Evolutionary conservation across 306 rosid genomes (phyloP).

Genomic region (Pterocarpus santalinus): DNA sequence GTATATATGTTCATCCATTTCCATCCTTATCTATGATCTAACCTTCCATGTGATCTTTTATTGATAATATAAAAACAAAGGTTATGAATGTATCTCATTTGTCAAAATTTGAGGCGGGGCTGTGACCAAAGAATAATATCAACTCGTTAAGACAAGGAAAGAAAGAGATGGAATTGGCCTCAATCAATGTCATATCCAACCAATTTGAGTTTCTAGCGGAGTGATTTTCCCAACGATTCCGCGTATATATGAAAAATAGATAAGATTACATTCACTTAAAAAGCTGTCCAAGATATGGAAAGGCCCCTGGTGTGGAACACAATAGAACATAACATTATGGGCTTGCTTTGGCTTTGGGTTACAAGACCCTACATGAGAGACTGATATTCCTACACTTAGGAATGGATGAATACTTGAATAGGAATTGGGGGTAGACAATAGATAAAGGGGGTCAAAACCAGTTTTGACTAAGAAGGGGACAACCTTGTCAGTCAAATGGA

Average conservation of each 20-base stretch:
- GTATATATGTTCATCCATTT: constrained; percentile 44
- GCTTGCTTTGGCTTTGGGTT: constrained; percentile 45
- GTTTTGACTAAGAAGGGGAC: constrained; percentile 31
- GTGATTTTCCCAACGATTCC: not conserved
- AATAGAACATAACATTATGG: constrained; percentile 31
- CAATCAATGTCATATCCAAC: constrained; percentile 36
- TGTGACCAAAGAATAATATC: constrained; percentile 6
- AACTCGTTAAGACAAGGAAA: not conserved
- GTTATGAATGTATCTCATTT: constrained; percentile 16
- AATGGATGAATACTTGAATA: constrained; percentile 36
- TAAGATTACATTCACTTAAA: not conserved
- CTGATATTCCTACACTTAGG: constrained; percentile 26
- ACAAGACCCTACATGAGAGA: constrained; percentile 42
- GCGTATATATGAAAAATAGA: not conserved
- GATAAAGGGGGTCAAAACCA: not conserved
- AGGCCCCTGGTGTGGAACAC: not conserved
- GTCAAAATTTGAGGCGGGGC: constrained; percentile 36
- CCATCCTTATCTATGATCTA: constrained; percentile 48
- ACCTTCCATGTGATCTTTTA: constrained; percentile 49
- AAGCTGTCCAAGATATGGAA: not conserved
- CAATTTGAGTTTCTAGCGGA: constrained; percentile 13
- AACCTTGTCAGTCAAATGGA: constrained; percentile 43
- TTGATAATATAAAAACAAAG: not conserved
- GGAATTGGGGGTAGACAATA: constrained; percentile 21
- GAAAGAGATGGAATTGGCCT: not conserved